phyloP scores from a whole-genome alignment of 352 stramenopile genomes.

The Thraustochytrium striatum region DNA sequence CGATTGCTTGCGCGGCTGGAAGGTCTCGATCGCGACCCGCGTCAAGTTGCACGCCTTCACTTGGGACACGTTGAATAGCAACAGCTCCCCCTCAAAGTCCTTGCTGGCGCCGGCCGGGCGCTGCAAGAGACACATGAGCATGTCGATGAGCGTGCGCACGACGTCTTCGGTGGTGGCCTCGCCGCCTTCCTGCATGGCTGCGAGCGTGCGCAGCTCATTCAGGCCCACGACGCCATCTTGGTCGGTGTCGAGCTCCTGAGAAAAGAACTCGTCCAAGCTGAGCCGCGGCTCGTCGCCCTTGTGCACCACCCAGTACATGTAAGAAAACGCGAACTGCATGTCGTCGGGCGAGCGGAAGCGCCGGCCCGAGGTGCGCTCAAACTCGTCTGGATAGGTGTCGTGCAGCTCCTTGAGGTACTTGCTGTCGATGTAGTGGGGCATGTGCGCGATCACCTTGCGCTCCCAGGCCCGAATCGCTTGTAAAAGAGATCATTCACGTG shows the following conservation, averaged over 20 bases:
- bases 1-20: background rate
- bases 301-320: constrained; percentile 88
- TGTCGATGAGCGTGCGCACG: constrained; percentile 3
- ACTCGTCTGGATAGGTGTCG: constrained; percentile 59
- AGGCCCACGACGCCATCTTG: constrained; percentile 77
- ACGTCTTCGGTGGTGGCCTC: constrained; percentile 64
- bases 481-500: constrained; percentile 87
- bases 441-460: constrained; percentile 83
- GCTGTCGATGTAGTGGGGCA: constrained; percentile 87
- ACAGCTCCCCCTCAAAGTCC: background rate
- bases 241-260: constrained; percentile 80
- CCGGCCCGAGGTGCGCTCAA: constrained; percentile 70
- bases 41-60: constrained; percentile 37
- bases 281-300: constrained; percentile 68
- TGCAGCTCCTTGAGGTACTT: constrained; percentile 81
- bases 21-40: background rate
- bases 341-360: constrained; percentile 82
- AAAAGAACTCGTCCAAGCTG: constrained; percentile 69
- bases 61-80: constrained; percentile 36
- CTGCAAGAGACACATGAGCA: constrained; percentile 26
- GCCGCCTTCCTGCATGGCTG: constrained; percentile 63
- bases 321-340: constrained; percentile 91
- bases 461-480: constrained; percentile 71
- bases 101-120: background rate
- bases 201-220: constrained; percentile 82